Evolutionary conservation across 805 yeast species (phyloP).

Genomic region (Debaryomyces hansenii): DNA sequence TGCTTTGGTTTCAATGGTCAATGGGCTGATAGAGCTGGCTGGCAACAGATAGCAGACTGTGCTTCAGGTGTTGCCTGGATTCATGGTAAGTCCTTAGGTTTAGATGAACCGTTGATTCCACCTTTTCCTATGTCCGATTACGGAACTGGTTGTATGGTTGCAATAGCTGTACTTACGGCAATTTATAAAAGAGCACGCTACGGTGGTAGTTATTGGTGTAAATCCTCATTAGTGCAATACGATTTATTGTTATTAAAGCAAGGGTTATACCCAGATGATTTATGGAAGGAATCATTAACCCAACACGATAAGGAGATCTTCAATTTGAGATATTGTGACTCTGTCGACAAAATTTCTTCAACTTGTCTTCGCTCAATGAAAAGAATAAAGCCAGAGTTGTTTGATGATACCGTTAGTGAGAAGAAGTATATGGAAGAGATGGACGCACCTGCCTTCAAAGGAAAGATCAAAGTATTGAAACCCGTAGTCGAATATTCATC

Average conservation of each 20-base stretch:
- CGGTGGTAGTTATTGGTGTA: conserved; percentile 29
- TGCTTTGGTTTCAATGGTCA: conserved; percentile 32
- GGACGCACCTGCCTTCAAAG: conserved; percentile 12
- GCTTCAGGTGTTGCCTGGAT: conserved; percentile 32
- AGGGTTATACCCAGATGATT: conserved; percentile 13
- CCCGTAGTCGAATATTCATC: conserved; percentile 10
- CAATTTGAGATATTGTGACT: conserved; percentile 12
- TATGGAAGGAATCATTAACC: conserved; percentile 8
- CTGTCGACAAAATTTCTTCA: conserved; percentile 12
- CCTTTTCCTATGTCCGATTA: conserved; percentile 39
- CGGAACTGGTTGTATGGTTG: conserved; percentile 34
- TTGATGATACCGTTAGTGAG: conserved; percentile 1
- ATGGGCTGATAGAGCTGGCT: conserved; percentile 30
- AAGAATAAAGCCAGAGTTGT: conserved; percentile 8
- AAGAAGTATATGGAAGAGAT: conserved; percentile 6
- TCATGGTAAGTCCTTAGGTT: conserved; percentile 26
- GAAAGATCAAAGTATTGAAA: conserved; percentile 9
- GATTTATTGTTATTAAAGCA: conserved; percentile 27
- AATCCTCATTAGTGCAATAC: conserved; percentile 4
- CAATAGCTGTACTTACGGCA: conserved; percentile 29
- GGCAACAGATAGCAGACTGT: conserved; percentile 40
- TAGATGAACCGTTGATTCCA: conserved; percentile 32
- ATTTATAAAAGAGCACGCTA: conserved; percentile 21
- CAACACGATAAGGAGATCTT: conserved; percentile 4
- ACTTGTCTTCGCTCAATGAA: conserved; percentile 11